Evolutionary conservation across 148 eudicot genomes (phyloP).

Genomic region (Agrostemma githago): DNA sequence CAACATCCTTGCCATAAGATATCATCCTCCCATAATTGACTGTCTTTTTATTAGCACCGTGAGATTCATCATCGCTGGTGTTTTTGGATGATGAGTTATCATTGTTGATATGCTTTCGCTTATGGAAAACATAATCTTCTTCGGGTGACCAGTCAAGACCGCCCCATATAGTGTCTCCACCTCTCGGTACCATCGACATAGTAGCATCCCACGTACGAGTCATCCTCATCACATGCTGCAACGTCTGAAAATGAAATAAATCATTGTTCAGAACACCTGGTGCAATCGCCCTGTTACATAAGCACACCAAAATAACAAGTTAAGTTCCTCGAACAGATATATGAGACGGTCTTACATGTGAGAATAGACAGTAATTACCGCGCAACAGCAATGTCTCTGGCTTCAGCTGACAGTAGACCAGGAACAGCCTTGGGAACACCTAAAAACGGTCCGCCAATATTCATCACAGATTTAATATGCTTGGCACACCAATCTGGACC

Average conservation of each 20-base stretch:
- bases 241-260: constrained; percentile 68
- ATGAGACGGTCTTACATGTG: not conserved
- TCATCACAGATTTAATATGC: constrained; percentile 89
- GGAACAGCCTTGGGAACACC: constrained; percentile 96
- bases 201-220: constrained; percentile 97
- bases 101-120: constrained; percentile 42
- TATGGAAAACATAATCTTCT: constrained; percentile 50
- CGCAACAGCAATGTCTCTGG: constrained; percentile 87
- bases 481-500: constrained; percentile 87
- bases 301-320: not conserved
- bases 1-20: constrained; percentile 79
- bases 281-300: constrained; percentile 62
- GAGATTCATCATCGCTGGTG: constrained; percentile 23
- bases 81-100: constrained; percentile 26
- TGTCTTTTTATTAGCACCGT: constrained; percentile 31
- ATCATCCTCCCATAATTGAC: constrained; percentile 73
- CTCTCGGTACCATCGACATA: constrained; percentile 97
- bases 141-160: constrained; percentile 96
- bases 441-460: constrained; percentile 90
- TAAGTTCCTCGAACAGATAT: not conserved
- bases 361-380: constrained; percentile 38
- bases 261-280: constrained; percentile 76
- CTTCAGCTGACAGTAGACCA: constrained; percentile 93
- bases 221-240: constrained; percentile 92
- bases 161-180: constrained; percentile 96